Base-by-base conservation (phyloP, 192 early-diverging fungal species). In the Helicostylum pulchrum region DNA sequence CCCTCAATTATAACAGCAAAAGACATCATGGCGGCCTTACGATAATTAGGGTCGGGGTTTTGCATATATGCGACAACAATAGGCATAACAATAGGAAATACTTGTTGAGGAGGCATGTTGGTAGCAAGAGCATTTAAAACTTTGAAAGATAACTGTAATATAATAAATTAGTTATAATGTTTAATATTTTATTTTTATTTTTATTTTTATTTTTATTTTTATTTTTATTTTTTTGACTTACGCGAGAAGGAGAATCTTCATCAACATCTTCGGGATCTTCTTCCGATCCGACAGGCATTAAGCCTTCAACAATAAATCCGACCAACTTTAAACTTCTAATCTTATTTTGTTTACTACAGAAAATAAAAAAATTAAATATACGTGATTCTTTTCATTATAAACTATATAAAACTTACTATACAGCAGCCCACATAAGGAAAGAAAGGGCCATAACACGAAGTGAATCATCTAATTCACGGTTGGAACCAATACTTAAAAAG, bases 11-110 rank as follows among this genome's bases (percentile, higher is more conserved):
- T 75, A 57, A 85, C 75, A 61, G 87, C 89, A 68, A 96, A 82
- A 26, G 86, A 84, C 71, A 96, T 84, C 90, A 96, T 92, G 43
- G 89, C 85, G 42, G 91, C 93, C 70, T 92, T 92, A 57, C 94
- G 85, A 66, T 77, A 84, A 56, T 80, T 77, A 42, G 90, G 86
- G 57, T 90, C 82, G 7, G 83, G 65, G 59, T 83, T 91, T 58
- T 89, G 85, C 85, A 91, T 87, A 66, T 93, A 93, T 53, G 77
- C 70, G 42, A 92, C 56, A 53, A 96, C 86, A 61, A 83, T 76
- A 6, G 84, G 64, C 61, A 90, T 79, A 54, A 90, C 85, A 8
- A 81, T 72, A 11, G 91, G 92, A 72, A 95, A 95, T 11, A 95
- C 88, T 57, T 93, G 86, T 72, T 88, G 84, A 62, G 94, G 91